Percentiles rank a stretch among this genome's conserved stretches.
Evolutionary conservation across 192 early-diverging fungal genomes (phyloP).

Genomic region (Coemansia umbellata): DNA sequence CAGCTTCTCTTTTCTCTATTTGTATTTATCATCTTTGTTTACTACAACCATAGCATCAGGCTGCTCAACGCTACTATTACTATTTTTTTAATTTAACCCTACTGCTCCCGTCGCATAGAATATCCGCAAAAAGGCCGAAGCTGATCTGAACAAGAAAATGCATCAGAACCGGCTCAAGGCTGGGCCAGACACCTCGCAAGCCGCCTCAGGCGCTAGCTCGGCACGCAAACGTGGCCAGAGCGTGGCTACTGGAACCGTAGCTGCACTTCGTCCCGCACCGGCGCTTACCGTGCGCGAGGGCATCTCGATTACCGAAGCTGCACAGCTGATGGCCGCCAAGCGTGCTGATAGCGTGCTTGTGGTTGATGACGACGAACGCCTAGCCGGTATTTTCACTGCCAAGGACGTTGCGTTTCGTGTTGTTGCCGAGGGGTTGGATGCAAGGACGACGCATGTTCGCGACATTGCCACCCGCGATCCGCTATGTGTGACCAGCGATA

Average conservation of each 20-base stretch:
- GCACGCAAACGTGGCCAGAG: conserved; percentile 31
- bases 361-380: conserved; percentile 87
- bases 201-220: conserved; percentile 5
- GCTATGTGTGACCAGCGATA: conserved; percentile 80
- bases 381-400: conserved; percentile 94
- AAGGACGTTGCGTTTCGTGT: conserved; percentile 97
- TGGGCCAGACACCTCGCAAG: conserved; percentile 14
- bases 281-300: conserved; percentile 82
- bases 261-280: conserved; percentile 76
- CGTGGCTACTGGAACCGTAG: conserved; percentile 72
- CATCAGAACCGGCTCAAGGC: conserved; percentile 36
- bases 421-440: conserved; percentile 71
- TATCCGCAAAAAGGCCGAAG: conserved; percentile 73
- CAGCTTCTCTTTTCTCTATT: no score
- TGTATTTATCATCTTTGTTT: not conserved
- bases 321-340: conserved; percentile 98
- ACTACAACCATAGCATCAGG: not conserved
- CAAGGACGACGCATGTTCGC: conserved; percentile 66
- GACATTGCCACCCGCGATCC: conserved; percentile 92
- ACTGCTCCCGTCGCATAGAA: conserved; percentile 35
- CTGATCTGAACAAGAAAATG: conserved; percentile 65
- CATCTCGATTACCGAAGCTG: conserved; percentile 72
- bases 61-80: not conserved
- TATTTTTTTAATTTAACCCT: conserved; percentile 3
- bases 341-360: conserved; percentile 91